A percentile compares a stretch with the other conserved stretches of the same genome.
Conservation (phyloP, 2,329 filamentous ascomycete species). For the Fusarium acutatum region DNA sequence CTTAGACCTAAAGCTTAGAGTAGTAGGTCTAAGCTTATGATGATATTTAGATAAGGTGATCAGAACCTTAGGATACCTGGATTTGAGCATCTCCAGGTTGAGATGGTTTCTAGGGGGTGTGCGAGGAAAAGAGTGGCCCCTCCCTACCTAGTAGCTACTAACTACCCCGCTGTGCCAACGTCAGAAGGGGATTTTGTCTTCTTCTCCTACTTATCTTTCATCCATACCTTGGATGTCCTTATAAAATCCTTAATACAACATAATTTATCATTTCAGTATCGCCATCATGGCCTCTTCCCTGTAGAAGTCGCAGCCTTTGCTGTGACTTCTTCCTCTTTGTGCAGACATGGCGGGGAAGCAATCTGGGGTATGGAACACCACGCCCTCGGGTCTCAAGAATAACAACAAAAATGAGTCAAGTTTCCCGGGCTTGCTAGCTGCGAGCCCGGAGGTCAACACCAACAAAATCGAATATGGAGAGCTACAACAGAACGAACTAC, state of each 20-base stretch:
- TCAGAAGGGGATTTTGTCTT: conserved; percentile 30
- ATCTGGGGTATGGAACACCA: conserved; percentile 59
- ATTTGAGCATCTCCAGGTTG: neutral
- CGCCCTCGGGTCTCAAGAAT: conserved; percentile 51
- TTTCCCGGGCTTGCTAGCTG: conserved; percentile 60
- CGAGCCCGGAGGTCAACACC: conserved; percentile 49
- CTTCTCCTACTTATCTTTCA: conserved; percentile 21
- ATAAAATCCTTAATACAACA: conserved; percentile 13
- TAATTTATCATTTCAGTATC: conserved; percentile 11
- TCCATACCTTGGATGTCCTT: conserved; percentile 28
- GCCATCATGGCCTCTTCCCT: conserved; percentile 55
- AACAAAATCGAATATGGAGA: conserved; percentile 76
- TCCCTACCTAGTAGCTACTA: neutral
- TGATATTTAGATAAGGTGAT: neutral
- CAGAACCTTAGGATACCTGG: neutral
- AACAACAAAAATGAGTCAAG: conserved; percentile 56
- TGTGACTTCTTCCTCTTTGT: conserved; percentile 57
- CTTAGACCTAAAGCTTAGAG: neutral
- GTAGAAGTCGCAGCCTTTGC: conserved; percentile 63
- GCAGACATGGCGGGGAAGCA: conserved; percentile 63
- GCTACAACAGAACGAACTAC: conserved; percentile 86
- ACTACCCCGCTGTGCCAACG: conserved; percentile 40
- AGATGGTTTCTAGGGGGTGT: neutral
- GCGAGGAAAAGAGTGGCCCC: neutral
- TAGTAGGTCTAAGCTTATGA: neutral